Base-by-base conservation (phyloP, 768 basidiomycete genomes). In the Lentinula edodes region DNA sequence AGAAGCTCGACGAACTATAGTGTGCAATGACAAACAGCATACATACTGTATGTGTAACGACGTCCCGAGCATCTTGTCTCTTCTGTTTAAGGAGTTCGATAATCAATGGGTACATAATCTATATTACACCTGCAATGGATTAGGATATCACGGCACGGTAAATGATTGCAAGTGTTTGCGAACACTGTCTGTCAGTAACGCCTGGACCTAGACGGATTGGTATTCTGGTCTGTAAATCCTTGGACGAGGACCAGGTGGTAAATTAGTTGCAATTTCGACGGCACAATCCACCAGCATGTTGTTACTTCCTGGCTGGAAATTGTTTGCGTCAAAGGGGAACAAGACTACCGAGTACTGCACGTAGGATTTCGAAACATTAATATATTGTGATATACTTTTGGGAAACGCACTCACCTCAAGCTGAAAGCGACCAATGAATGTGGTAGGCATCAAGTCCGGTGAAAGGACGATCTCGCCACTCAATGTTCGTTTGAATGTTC, bases 361-460 rank as follows among this genome's bases (percentile, higher is more conserved):
- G 7, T 32, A 15, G 16, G 5, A 52, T 52, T 13, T 48, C 46
- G 13, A 36, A 41, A 3, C 18, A 23, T 38, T 12, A 35, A 52
- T 6, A 13, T 23, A 16, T 13, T 0, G 15, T 46, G 20, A 28
- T 12, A 15, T 12, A 13, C n/a, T 35, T n/a, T 35, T 8, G 16
- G 38, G 52, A 12, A 39, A 34, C 2, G 38, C 28, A 39, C 60
- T 32, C 20, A 61, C 63, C 34, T 51, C 50, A 0, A 64, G n/a
- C 9, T 35, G 45, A 50, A 64, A 61, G 15, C 57, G 61, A 12
- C 13, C 38, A 20, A 64, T 54, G 16, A 9, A 6, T 3, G 51
- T 55, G 6, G 63, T 55, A 50, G 63, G 63, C 45, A 52, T 64
- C 16, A 64, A 39, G 16, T 58, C 56, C n/a, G 43, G 56, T 2